Percentiles rank a stretch among this genome's conserved stretches.
Conservation (phyloP, 352 stramenopile genomes). For the Globisporangium splendens region DNA sequence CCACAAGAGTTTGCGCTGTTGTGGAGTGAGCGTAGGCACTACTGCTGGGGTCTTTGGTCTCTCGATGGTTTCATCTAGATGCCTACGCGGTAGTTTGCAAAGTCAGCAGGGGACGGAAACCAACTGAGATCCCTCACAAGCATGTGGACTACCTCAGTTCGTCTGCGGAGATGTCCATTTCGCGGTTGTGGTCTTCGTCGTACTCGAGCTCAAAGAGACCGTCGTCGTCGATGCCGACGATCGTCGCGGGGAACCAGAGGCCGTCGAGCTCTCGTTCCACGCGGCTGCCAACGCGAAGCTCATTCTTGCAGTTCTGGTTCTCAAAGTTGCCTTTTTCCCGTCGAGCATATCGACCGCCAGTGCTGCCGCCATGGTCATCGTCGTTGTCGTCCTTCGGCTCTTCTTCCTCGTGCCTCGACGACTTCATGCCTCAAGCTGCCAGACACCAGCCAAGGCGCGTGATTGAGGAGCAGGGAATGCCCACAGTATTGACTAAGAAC, state of each 20-base stretch:
- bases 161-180: constrained; percentile 46
- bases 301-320: constrained; percentile 14
- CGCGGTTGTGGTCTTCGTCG: constrained; percentile 74
- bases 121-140: neutral
- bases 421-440: too few relatives aligned
- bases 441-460: too few relatives aligned
- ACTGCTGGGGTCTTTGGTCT: constrained; percentile 3
- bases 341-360: too few relatives aligned
- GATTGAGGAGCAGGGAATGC: too few relatives aligned
- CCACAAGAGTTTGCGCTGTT: constrained; percentile 37
- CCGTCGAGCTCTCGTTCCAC: constrained; percentile 74
- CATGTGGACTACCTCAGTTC: constrained; percentile 35
- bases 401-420: too few relatives aligned
- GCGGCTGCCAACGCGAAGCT: constrained; percentile 36
- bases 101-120: neutral
- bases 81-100: neutral
- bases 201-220: constrained; percentile 73
- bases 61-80: constrained; percentile 15
- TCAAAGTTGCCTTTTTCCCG: neutral
- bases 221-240: constrained; percentile 43
- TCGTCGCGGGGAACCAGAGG: constrained; percentile 70
- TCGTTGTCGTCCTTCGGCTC: neutral
- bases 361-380: too few relatives aligned
- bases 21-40: constrained; percentile 8
- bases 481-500: too few relatives aligned